Evolutionary conservation across 768 basidiomycete genomes (phyloP).

Genomic region (Hemileccinum rubropunctum): DNA sequence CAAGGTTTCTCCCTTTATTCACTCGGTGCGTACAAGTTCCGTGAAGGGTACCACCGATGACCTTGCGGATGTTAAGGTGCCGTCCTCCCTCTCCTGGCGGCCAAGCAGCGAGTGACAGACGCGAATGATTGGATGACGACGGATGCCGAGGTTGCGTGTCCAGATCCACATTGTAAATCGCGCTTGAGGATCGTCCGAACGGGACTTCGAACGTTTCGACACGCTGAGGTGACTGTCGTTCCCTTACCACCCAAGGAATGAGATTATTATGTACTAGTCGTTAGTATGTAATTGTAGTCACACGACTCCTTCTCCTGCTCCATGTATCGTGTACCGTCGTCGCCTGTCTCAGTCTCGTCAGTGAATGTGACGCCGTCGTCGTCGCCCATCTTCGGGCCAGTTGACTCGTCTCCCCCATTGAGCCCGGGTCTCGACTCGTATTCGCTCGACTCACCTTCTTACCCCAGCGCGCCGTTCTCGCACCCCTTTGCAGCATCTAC

Average conservation of each 20-base stretch:
- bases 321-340: conserved; percentile 13
- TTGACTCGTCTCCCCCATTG: conserved; percentile 38
- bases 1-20: conserved; percentile 74
- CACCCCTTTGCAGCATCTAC: conserved; percentile 63
- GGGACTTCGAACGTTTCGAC: conserved; percentile 51
- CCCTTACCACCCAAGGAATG: conserved; percentile 26
- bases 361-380: conserved; percentile 46
- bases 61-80: conserved; percentile 38
- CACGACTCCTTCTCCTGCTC: background rate
- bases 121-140: conserved; percentile 67
- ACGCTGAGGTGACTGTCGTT: conserved; percentile 52
- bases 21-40: conserved; percentile 36
- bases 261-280: too few species aligned
- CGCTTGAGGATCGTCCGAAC: conserved; percentile 49
- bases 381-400: conserved; percentile 40
- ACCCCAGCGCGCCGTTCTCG: conserved; percentile 11
- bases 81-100: conserved; percentile 63
- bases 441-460: conserved; percentile 33
- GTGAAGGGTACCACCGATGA: background rate
- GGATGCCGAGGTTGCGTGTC: conserved; percentile 63
- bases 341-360: conserved; percentile 15
- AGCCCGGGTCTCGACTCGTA: conserved; percentile 29
- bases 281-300: background rate
- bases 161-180: conserved; percentile 64
- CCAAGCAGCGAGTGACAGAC: conserved; percentile 58